Conservation (phyloP, 352 stramenopile genomes). For the Elongisporangium senticosum region DNA sequence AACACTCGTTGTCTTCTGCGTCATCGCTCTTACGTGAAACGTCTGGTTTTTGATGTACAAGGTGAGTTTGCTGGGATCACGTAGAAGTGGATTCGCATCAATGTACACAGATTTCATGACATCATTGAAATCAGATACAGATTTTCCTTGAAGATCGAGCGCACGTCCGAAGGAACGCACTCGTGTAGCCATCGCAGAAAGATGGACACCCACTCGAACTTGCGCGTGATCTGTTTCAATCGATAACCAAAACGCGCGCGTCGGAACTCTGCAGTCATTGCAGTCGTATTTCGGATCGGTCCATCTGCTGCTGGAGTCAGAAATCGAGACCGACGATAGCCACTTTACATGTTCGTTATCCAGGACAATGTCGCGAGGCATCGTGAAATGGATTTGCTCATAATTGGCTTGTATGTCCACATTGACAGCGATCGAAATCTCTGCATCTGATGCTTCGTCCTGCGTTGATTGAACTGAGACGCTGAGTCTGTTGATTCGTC, state of each 20-base stretch:
- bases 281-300: conserved; percentile 8
- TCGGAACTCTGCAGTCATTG: conserved; percentile 9
- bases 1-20: background rate
- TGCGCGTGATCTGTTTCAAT: conserved; percentile 6
- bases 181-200: background rate
- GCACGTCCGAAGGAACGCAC: background rate
- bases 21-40: conserved; percentile 1
- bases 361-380: background rate
- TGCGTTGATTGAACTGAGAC: background rate
- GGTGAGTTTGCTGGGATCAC: background rate
- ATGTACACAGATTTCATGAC: conserved; percentile 10
- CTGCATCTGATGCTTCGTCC: background rate
- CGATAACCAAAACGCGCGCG: conserved; percentile 5
- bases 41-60: conserved; percentile 4
- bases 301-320: conserved; percentile 5
- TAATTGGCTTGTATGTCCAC: background rate
- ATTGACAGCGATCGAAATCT: background rate
- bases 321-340: background rate
- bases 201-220: background rate
- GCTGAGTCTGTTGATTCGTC: background rate
- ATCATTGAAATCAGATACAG: conserved; percentile 9
- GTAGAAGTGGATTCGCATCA: conserved; percentile 8
- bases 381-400: background rate
- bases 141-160: conserved; percentile 7
- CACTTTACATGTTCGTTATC: background rate